Evolutionary conservation across 371 early-diverging fungal genomes (phyloP), one percentile per base, ranked within the genome.

Genomic region (Circinella umbellata): DNA sequence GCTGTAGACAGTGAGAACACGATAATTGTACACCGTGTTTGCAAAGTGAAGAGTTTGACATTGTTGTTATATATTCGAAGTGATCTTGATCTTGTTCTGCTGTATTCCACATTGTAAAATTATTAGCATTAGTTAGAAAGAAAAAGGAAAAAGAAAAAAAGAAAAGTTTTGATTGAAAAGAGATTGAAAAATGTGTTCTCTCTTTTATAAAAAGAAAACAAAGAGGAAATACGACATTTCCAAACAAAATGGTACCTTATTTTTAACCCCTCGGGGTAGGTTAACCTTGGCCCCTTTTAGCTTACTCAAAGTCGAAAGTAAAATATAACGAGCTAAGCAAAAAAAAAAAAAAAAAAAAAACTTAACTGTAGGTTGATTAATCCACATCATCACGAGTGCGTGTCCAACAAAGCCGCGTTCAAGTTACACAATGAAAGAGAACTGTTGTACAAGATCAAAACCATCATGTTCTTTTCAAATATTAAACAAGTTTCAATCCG

Each of bases 21-120:
- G 53, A 48, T 34, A 36, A 64, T 37, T 64, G 65, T n/a, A 6
- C 13, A 10, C 65, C 65, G 38, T 64, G 65, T 49, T 36, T 48
- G 34, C 65, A 64, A 18, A 42, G 27, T n/a, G n/a, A 3, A 17
- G 57, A 27, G 27, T 1, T n/a, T 57, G 57, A 57, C 57, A 57
- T 57, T 57, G 57, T 27, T 11, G 34, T 34, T 57, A 34, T 10
- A 34, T 34, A 57, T 27, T 57, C 57, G 27, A 13, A 8, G 11
- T 57, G 57, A 57, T 57, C 35, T 34, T 57, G 57, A 57, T 57
- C 27, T 57, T 57, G 34, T 18, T 57, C 57, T 57, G 57, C n/a
- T 34, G 34, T 27, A 27, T 57, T 57, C 57, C 57, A 57, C 57
- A 57, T 57, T 18, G 57, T 13, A 57, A 10, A 9, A 10, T 11